Percentiles rank a stretch among this genome's conserved stretches.
Conservation (phyloP, 1,139 yeast species). For the Meyerozyma guilliermondii region DNA sequence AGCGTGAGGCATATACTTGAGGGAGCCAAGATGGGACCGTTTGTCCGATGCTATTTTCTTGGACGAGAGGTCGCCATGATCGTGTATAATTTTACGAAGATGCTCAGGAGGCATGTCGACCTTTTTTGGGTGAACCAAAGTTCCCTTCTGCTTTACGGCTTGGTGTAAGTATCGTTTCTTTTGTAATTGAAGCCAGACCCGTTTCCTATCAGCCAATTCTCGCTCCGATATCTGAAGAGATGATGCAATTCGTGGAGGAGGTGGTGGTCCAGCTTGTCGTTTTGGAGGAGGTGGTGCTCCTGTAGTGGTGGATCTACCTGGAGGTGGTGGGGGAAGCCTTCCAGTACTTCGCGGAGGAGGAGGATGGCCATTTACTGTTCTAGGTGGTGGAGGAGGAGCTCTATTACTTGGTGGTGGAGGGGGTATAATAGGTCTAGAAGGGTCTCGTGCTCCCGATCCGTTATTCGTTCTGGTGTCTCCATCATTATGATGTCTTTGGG, state of each 20-base stretch:
- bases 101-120: slow-evolving; percentile 95
- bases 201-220: slow-evolving; percentile 39
- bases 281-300: background rate
- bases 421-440: slow-evolving; percentile 7
- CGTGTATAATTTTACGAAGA: slow-evolving; percentile 74
- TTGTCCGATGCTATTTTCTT: slow-evolving; percentile 82
- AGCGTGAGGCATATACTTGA: slow-evolving; percentile 96
- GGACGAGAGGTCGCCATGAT: slow-evolving; percentile 83
- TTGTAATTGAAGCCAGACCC: slow-evolving; percentile 64
- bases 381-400: slow-evolving; percentile 21
- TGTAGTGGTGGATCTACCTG: slow-evolving; percentile 6
- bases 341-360: slow-evolving; percentile 1
- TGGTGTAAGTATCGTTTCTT: slow-evolving; percentile 40
- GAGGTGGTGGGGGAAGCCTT: slow-evolving; percentile 11
- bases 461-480: background rate
- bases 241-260: slow-evolving; percentile 12
- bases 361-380: slow-evolving; percentile 7
- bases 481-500: background rate
- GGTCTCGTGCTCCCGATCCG: background rate
- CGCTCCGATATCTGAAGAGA: slow-evolving; percentile 7
- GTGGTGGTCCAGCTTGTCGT: slow-evolving; percentile 18
- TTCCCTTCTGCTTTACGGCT: slow-evolving; percentile 21
- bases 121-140: slow-evolving; percentile 55
- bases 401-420: slow-evolving; percentile 16
- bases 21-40: slow-evolving; percentile 81